phyloP scores from a whole-genome alignment of 768 basidiomycete species.

The Serendipita indica region DNA sequence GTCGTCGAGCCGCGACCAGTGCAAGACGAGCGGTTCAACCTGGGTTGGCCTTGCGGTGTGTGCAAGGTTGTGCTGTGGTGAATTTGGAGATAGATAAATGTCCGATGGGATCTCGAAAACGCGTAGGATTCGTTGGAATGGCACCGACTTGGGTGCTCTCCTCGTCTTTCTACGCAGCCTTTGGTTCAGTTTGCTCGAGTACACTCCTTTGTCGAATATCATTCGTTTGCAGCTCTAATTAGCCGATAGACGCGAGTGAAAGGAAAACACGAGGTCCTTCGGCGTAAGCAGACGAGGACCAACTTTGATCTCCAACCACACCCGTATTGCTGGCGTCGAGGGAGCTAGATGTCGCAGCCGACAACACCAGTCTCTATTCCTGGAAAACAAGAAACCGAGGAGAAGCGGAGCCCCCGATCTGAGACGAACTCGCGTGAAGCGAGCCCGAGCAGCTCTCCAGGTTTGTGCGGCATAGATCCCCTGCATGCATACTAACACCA shows the following conservation, averaged over 20 bases:
- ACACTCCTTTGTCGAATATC: background rate
- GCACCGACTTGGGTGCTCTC: too few relatives aligned
- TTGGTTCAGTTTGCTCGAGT: too few relatives aligned
- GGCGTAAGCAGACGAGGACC: background rate
- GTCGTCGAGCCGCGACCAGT: too few relatives aligned
- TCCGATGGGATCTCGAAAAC: too few relatives aligned
- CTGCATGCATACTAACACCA: background rate
- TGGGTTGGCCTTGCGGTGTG: too few relatives aligned
- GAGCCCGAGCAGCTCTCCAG: constrained; percentile 8
- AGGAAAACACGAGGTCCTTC: constrained; percentile 2
- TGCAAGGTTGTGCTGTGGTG: too few relatives aligned
- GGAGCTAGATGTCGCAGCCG: constrained; percentile 4
- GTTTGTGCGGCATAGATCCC: background rate
- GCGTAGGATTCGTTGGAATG: too few relatives aligned
- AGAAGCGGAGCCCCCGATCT: background rate
- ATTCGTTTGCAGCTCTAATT: background rate
- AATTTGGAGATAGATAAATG: too few relatives aligned
- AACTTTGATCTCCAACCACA: background rate
- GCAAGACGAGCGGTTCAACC: too few relatives aligned
- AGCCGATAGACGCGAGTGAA: background rate
- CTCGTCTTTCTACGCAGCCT: too few relatives aligned
- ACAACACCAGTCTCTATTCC: constrained; percentile 4
- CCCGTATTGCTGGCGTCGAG: background rate
- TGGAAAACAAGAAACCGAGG: background rate
- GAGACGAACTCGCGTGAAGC: constrained; percentile 2